These are phyloP conservation scores for Fragosphaeria purpurea DNA, from an alignment of 2,329 filamentous ascomycete genomes.

Conservation along the genomic window DNA sequence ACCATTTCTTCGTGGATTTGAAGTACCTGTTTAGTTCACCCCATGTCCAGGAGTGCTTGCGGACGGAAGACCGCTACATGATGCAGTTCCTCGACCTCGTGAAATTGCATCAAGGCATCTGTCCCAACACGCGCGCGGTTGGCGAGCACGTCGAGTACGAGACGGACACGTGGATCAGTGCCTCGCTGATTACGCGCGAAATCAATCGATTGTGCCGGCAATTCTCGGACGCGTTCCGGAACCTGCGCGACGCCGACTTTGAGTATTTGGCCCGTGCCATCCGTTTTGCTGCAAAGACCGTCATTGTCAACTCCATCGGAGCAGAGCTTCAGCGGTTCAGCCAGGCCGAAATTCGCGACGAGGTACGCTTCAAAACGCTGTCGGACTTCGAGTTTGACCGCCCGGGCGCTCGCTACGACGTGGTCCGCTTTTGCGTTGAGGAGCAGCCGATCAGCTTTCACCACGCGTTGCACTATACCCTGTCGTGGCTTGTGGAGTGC, in stretches of 20 bases:
- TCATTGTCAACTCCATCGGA: constrained; percentile 83
- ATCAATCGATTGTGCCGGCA: constrained; percentile 88
- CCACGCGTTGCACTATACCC: constrained; percentile 87
- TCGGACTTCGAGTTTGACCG: constrained; percentile 72
- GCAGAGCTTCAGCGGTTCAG: constrained; percentile 79
- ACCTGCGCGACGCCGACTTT: constrained; percentile 53
- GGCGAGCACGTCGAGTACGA: constrained; percentile 98
- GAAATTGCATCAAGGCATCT: constrained; percentile 94
- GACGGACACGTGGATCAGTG: constrained; percentile 95
- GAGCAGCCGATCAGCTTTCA: constrained; percentile 93
- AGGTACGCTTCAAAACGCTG: constrained; percentile 71
- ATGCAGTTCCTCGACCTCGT: constrained; percentile 92
- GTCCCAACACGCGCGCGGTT: constrained; percentile 82
- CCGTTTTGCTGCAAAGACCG: constrained; percentile 64
- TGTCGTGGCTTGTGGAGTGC: constrained; percentile 92
- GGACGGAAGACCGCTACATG: constrained; percentile 76
- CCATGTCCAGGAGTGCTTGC: constrained; percentile 76
- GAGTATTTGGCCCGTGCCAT: constrained; percentile 60
- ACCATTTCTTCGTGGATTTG: constrained; percentile 94
- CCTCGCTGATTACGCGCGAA: constrained; percentile 85
- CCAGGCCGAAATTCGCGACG: constrained; percentile 78
- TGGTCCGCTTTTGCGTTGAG: constrained; percentile 83
- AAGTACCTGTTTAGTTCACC: constrained; percentile 83
- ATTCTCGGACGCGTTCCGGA: constrained; percentile 76
- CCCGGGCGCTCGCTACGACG: constrained; percentile 42